Evolutionary conservation across 1,284 basidiomycete species (phyloP).

Genomic region (Boletellus sp.): DNA sequence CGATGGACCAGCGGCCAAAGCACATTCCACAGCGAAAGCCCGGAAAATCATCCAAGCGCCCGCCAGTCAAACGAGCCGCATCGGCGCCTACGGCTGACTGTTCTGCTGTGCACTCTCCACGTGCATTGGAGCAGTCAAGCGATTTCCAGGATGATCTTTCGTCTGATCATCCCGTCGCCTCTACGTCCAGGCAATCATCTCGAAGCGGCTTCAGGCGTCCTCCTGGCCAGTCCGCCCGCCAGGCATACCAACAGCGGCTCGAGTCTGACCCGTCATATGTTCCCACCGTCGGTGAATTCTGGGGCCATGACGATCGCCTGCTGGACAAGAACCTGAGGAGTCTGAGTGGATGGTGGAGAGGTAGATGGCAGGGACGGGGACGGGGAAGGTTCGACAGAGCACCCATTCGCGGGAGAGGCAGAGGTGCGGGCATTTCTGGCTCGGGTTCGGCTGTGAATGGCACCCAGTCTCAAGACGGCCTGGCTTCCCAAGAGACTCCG

Average conservation of each 20-base stretch:
- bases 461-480: conserved; percentile 23
- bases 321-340: conserved; percentile 71
- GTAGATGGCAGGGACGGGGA: conserved; percentile 66
- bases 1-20: conserved; percentile 30
- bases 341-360: conserved; percentile 80
- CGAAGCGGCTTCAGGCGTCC: conserved; percentile 33
- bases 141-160: conserved; percentile 17
- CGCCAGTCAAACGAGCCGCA: conserved; percentile 29
- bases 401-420: conserved; percentile 52
- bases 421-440: conserved; percentile 39
- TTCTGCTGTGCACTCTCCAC: conserved; percentile 23
- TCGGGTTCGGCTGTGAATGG: conserved; percentile 8
- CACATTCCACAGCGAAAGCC: conserved; percentile 36
- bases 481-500: conserved; percentile 19
- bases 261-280: conserved; percentile 82
- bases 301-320: conserved; percentile 86
- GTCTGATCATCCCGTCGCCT: conserved; percentile 34
- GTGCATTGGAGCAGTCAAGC: conserved; percentile 25
- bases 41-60: conserved; percentile 36
- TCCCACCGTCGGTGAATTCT: conserved; percentile 84
- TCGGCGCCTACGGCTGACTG: conserved; percentile 26
- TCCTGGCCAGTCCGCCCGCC: conserved; percentile 59
- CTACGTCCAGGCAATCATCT: conserved; percentile 34
- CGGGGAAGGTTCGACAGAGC: conserved; percentile 47
- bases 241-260: conserved; percentile 73